Evolutionary conservation across 2,329 filamentous ascomycete species (phyloP).

Genomic region (Paracorniculantispora psalliotae): DNA sequence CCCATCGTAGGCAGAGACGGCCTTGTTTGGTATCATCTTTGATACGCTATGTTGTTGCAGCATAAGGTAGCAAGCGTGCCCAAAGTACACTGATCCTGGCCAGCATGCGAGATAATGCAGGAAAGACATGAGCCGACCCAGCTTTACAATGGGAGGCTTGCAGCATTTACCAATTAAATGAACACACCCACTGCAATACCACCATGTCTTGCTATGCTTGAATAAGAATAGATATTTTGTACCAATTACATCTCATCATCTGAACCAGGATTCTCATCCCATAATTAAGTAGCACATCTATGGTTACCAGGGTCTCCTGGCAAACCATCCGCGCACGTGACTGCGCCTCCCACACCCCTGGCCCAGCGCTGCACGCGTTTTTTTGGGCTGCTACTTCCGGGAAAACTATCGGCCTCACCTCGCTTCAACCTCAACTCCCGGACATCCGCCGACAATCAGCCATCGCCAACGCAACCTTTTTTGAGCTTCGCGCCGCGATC

Average conservation of each 20-base stretch:
- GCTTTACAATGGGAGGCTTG: neutral
- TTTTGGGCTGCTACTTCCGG: slow-evolving; percentile 7
- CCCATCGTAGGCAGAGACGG: neutral
- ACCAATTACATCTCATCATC: neutral
- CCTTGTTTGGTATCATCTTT: too few relatives aligned
- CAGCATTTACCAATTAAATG: neutral
- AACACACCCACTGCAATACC: neutral
- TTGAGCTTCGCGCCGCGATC: slow-evolving; percentile 12
- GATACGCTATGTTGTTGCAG: too few relatives aligned
- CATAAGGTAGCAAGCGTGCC: too few relatives aligned
- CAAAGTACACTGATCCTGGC: too few relatives aligned
- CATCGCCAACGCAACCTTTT: slow-evolving; percentile 26
- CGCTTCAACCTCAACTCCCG: slow-evolving; percentile 36
- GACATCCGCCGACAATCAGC: slow-evolving; percentile 41
- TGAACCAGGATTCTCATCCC: neutral
- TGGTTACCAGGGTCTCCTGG: neutral
- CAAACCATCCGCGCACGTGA: slow-evolving; percentile 8
- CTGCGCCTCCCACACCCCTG: neutral
- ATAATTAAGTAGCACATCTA: neutral
- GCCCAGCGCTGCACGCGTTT: neutral
- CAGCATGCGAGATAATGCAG: too few relatives aligned
- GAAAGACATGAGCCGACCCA: too few relatives aligned
- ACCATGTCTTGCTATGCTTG: neutral
- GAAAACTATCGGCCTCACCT: slow-evolving; percentile 32
- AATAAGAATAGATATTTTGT: neutral